Base-by-base conservation (phyloP, 2,329 filamentous ascomycete species). In the Pseudonectria foliicola region DNA sequence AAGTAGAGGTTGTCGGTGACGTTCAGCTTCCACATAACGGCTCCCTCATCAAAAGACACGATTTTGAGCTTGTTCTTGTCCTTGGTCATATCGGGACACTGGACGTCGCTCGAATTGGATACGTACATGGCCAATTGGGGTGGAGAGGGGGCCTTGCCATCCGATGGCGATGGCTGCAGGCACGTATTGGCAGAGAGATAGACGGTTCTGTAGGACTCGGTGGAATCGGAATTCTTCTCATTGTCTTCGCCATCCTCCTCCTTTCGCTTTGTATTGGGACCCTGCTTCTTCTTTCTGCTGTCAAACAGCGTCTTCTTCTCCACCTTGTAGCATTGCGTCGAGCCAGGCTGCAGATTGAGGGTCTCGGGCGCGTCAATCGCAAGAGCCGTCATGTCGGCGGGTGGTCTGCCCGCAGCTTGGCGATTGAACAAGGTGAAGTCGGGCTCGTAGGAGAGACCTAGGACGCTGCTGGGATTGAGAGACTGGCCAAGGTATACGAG, bases 161-260 rank as follows among this genome's bases (percentile, higher is more conserved):
- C 44, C 7, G 40, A 25, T 27, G 44, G 33, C 13, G 61, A 56
- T 10, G 90, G 92, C 50, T 93, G 87, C 16, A 76, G 61, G 59
- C 92, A 98, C 1, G 85, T 89, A 46, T 88, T 96, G 28, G 88
- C 78, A 3, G 88, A 88, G 35, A 98, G 71, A 58, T 83, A 95
- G 3, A 96, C 67, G 2, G 63, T 75, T 27, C 61, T 51, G 8
- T 39, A 24, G 7, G 46, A 18, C 13, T n/a, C 28, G 13, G 67
- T 12, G 60, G 59, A 15, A 60, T 43, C 33, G 52, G 43, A 28
- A 6, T 37, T 37, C n/a, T 46, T 27, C 30, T 33, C 37, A 6
- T 44, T 42, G 13, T 47, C 49, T 12, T 41, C 37, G 13, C 35
- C 33, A 21, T 35, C 37, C 15, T 44, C 45, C 10, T 42, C 36